These are phyloP conservation scores for Penicillium frequentans DNA, from an alignment of 2,329 filamentous ascomycete species.

Conservation along the genomic window DNA sequence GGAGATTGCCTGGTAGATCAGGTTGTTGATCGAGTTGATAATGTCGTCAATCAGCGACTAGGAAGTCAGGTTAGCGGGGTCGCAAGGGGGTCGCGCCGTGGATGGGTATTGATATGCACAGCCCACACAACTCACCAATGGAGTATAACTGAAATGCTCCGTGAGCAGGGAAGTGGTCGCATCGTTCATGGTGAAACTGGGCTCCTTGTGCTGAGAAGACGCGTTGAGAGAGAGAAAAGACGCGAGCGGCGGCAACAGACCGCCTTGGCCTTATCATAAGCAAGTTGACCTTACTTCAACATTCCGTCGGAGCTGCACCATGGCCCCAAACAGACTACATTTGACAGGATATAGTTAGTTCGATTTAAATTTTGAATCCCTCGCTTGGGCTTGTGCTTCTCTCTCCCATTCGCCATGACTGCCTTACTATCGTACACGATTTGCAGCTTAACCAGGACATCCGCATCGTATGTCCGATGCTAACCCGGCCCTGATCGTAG, in stretches of 20 bases:
- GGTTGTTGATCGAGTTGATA: constrained; percentile 92
- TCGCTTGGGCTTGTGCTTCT: background rate
- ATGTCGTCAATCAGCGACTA: constrained; percentile 96
- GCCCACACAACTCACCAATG: constrained; percentile 63
- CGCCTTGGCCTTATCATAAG: constrained; percentile 10
- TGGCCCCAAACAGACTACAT: background rate
- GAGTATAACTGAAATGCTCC: constrained; percentile 93
- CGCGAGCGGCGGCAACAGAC: constrained; percentile 18
- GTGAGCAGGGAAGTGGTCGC: constrained; percentile 68
- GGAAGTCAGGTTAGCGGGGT: constrained; percentile 14
- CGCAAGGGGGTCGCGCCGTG: constrained; percentile 6
- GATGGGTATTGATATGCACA: background rate
- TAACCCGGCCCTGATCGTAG: background rate
- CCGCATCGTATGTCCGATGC: background rate
- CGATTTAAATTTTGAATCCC: background rate
- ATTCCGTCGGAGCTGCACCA: constrained; percentile 9
- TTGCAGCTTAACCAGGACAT: background rate
- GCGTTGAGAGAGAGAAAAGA: constrained; percentile 16
- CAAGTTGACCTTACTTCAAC: background rate
- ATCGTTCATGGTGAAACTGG: constrained; percentile 41
- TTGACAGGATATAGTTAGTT: background rate
- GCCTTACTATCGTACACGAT: constrained; percentile 6
- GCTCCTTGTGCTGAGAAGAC: constrained; percentile 3
- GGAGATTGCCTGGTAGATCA: constrained; percentile 85
- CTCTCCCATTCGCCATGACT: background rate